Conservation (phyloP, 176 grass and related monocot species). For the Carex cristatella region DNA sequence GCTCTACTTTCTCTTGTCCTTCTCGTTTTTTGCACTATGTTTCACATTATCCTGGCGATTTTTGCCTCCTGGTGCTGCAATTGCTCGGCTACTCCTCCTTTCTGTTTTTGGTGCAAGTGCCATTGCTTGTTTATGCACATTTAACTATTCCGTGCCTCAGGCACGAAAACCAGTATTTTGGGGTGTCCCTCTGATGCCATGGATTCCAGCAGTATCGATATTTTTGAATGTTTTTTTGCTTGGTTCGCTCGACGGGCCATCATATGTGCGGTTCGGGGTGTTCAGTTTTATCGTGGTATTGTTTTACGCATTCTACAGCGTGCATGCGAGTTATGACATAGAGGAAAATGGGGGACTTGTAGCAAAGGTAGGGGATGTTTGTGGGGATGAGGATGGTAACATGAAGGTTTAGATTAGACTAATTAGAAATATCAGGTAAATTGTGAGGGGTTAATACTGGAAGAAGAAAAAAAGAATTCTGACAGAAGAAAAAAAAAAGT, state of each 20-base stretch:
- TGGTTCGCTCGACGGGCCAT: constrained; percentile 51
- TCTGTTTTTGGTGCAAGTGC: constrained; percentile 34
- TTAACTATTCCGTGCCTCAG: constrained; percentile 67
- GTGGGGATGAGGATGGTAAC: not conserved
- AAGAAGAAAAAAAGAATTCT: constrained; percentile 9
- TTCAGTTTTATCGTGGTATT: constrained; percentile 52
- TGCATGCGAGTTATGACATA: constrained; percentile 75
- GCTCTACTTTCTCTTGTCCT: constrained; percentile 42
- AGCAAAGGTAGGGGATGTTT: constrained; percentile 43
- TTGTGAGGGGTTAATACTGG: constrained; percentile 8
- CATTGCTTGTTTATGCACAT: constrained; percentile 32
- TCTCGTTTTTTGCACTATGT: constrained; percentile 49
- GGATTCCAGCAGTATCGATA: constrained; percentile 72
- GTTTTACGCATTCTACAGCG: constrained; percentile 75
- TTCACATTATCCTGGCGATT: constrained; percentile 72
- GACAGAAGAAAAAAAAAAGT: constrained; percentile 2
- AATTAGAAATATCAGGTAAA: constrained; percentile 3
- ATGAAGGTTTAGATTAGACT: constrained; percentile 22
- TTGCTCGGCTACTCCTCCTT: constrained; percentile 28
- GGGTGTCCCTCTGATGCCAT: constrained; percentile 96
- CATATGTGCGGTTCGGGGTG: constrained; percentile 65
- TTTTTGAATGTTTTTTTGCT: constrained; percentile 92
- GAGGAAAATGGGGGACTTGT: constrained; percentile 51
- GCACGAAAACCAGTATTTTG: constrained; percentile 48
- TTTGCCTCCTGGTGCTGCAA: constrained; percentile 16